Evolutionary conservation across 2,329 filamentous ascomycete species (phyloP).

Genomic region (Arachnomyces sp.): DNA sequence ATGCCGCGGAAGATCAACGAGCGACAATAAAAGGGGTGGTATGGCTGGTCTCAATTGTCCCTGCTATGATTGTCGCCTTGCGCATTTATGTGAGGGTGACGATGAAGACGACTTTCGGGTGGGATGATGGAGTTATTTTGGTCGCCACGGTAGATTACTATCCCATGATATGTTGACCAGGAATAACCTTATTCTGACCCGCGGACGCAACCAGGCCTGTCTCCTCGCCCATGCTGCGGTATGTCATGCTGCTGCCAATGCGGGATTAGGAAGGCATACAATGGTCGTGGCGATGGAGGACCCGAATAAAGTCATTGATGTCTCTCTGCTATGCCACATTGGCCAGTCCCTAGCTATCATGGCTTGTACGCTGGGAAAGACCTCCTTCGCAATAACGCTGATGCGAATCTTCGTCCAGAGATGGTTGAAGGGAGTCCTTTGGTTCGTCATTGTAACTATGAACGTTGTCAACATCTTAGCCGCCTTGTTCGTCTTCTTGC

Average conservation of each 20-base stretch:
- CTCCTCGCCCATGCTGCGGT: conserved; percentile 10
- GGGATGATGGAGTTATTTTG: conserved; percentile 26
- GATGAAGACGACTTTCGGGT: conserved; percentile 25
- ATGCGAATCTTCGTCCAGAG: conserved; percentile 27
- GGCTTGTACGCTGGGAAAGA: conserved; percentile 34
- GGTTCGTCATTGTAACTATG: conserved; percentile 24
- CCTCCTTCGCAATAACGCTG: conserved; percentile 34
- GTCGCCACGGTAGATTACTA: background rate
- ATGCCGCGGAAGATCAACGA: conserved; percentile 14
- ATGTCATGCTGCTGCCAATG: conserved; percentile 11
- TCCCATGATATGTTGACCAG: too few species aligned
- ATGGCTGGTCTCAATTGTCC: conserved; percentile 18
- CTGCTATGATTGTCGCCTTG: conserved; percentile 18
- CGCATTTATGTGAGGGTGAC: conserved; percentile 16
- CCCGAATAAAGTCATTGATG: conserved; percentile 12
- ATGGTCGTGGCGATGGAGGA: conserved; percentile 5
- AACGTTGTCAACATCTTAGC: conserved; percentile 16
- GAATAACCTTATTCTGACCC: too few species aligned
- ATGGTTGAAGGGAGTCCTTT: conserved; percentile 30
- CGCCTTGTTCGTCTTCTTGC: conserved; percentile 15
- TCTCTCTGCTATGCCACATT: conserved; percentile 15
- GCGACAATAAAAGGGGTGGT: conserved; percentile 13
- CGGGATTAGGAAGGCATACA: conserved; percentile 13
- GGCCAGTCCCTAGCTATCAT: conserved; percentile 31
- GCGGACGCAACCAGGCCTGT: too few species aligned